Evolutionary conservation across 2,329 filamentous ascomycete genomes (phyloP), one percentile per base, ranked within the genome.

Genomic region (Botrytis tulipae): DNA sequence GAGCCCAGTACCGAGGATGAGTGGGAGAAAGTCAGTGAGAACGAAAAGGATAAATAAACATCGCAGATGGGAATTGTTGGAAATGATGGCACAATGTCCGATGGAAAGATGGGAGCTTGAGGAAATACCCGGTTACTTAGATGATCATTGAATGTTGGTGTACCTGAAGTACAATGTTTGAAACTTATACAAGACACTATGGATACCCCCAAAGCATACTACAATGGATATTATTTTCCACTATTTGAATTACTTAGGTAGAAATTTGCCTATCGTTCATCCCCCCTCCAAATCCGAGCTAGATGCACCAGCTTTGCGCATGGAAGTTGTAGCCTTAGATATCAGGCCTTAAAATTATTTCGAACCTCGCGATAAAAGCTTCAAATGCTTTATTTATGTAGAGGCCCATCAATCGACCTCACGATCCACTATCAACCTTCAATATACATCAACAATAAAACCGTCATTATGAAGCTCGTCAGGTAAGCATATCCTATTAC

Each of bases 1-100:
- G 86, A 87, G 70, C 82, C 85, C n/a, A 95, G 94, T 83, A 98
- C 95, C 7, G 95, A 98, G 84, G 95, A 95, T 80, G 95, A 98
- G 84, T 98, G 95, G 95, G 95, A 98, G 85, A 97, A 96, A 86
- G 92, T 98, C 6, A 94, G 93, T 35, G 92, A 92, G 82, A 89
- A 86, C 74, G 89, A 90, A 85, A 89, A 89, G 82, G 85, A 86
- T 74, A 88, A 87, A 80, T 87, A 54, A 40, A 59, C 10, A 42
- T 20, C 2, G 32, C 48, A 25, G 29, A 32, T 20, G 40, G 22
- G 29, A 51, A 22, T 42, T 37, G 6, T 59, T 62, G 51, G 71
- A 51, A 18, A 25, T 62, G 62, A 32, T 51, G 51, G 35, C 37
- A n/a, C 32, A 44, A 42, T 37, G 62, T 60, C 22, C 20, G 37